Base-by-base conservation (phyloP, 2,329 filamentous ascomycete genomes). In the Aureobasidium sp. region DNA sequence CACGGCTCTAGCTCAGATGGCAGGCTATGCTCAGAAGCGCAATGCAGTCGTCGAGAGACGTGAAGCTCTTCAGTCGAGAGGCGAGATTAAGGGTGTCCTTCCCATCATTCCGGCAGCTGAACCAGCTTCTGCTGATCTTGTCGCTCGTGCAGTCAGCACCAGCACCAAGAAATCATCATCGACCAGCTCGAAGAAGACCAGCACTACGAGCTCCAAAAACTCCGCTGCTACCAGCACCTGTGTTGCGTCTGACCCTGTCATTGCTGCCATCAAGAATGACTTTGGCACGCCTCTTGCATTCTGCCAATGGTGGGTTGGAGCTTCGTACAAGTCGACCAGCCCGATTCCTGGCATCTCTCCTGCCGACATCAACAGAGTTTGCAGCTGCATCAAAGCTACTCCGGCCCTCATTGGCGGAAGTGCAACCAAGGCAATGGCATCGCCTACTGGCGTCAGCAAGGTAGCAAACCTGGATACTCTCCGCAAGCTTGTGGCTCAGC, bases 401-500 rank as follows among this genome's bases (percentile, higher is more conserved):
- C 59, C 59, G 2, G 16, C 39, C 10, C 37, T 61, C 3, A 9
- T 61, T 16, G 59, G 59, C 9, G 21, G 30, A 9, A 55, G 49
- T 3, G 47, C n/a, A 11, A 61, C 59, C 8, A 55, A 34, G 30
- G 53, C 45, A 13, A 61, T 61, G 39, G 53, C 36, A 16, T 42
- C 30, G 25, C 49, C 59, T 1, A 61, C 49, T 2, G 59, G 59
- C n/a, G 32, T 50, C 9, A 61, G 47, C 16, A 50, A 49, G 16
- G 58, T 61, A 3, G 27, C 48, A n/a, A 47, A 54, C 34, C 34
- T 58, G 32, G 34, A 41, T 47, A 29, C 39, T 11, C 50, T 62
- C 16, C 42, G 30, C 21, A 58, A 58, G 41, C 27, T 48, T 3
- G 60, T 62, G 11, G 60, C 60, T 37, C 44, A 62, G 30, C 60